Evolutionary conservation across 768 basidiomycete genomes (phyloP), one percentile per base, ranked within the genome.

Genomic region (Cubamyces sp.): DNA sequence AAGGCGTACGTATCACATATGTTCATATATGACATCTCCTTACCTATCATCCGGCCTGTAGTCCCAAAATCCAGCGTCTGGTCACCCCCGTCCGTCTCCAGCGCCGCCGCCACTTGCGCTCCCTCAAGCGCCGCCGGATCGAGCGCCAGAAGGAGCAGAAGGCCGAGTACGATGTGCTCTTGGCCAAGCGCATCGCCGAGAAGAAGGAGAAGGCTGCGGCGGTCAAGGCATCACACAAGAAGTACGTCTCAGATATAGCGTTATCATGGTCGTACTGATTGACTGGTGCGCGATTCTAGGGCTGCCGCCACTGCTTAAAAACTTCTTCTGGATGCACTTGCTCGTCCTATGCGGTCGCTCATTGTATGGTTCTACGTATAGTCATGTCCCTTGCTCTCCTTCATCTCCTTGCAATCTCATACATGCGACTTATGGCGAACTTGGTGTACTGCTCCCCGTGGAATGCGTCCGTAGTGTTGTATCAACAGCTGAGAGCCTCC

Each of bases 91-190:
- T 92, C 73, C 92, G 95, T 72, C 91, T 98, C 73, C 96, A 99
- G 80, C 92, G 95, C 78, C 91, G 94, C 78, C 92, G 96, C 69
- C 94, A 92, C 82, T 86, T 96, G 73, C 87, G 80, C 68, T 85
- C 94, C 48, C 85, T 98, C 81, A 90, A 94, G 79, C 87, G 89
- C 74, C 86, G 93, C 78, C 87, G 87, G 77, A 81, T 93, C 73
- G 92, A 94, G 73, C 84, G 81, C 75, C 95, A 96, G 83, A 94
- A 94, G 82, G 96, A 94, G 79, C 92, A 95, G 80, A 93, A 96
- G 80, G 72, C 84, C 60, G 96, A 98, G 81, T 98, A 90, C 85
- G 92, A 96, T 39, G 80, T 82, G 62, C 81, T 96, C 74, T 75
- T 97, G 59, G 81, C 87, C 79, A 96, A 97, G 83, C 94, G 93